Percentiles rank a stretch among this genome's conserved stretches.
Conservation (phyloP, 768 basidiomycete genomes). For the Kwoniella shandongensis region DNA sequence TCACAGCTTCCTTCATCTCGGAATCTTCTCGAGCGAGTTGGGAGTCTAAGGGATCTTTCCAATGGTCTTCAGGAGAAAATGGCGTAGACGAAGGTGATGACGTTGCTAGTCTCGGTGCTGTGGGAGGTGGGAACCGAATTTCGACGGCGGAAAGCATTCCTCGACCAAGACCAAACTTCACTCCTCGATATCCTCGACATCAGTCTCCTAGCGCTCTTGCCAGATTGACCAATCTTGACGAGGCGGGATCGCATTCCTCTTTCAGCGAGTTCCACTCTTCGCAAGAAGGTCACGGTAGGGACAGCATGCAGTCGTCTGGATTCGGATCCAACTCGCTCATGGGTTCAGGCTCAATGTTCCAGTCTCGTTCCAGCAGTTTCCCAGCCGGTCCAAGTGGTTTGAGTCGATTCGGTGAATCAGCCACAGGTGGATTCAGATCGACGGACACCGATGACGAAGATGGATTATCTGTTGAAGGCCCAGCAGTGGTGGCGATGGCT, state of each 20-base stretch:
- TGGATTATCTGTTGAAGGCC: constrained; percentile 35
- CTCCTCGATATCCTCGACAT: constrained; percentile 52
- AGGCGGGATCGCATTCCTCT: constrained; percentile 36
- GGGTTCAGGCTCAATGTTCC: constrained; percentile 21
- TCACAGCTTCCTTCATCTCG: constrained; percentile 46
- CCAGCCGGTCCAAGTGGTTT: constrained; percentile 42
- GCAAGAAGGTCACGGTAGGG: constrained; percentile 18
- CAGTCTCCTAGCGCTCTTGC: constrained; percentile 45
- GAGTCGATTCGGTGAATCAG: constrained; percentile 42
- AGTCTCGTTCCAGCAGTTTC: constrained; percentile 32
- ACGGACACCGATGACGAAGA: constrained; percentile 47
- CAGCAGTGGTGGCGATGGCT: constrained; percentile 44
- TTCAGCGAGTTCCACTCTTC: constrained; percentile 47
- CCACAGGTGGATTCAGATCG: constrained; percentile 28
- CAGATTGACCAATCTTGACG: constrained; percentile 33
- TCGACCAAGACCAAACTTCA: constrained; percentile 49
- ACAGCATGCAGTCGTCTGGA: constrained; percentile 8
- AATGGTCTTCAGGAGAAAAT: constrained; percentile 46
- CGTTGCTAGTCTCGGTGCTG: constrained; percentile 15
- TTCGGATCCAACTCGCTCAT: constrained; percentile 18
- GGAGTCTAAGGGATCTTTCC: constrained; percentile 49
- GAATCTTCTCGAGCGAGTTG: constrained; percentile 48
- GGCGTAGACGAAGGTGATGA: constrained; percentile 18
- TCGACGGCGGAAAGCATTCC: constrained; percentile 44
- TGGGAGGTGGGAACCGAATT: constrained; percentile 29